Evolutionary conservation across 306 rosid species (phyloP), one percentile per base, ranked within the genome.

Genomic region (Pueraria montana): DNA sequence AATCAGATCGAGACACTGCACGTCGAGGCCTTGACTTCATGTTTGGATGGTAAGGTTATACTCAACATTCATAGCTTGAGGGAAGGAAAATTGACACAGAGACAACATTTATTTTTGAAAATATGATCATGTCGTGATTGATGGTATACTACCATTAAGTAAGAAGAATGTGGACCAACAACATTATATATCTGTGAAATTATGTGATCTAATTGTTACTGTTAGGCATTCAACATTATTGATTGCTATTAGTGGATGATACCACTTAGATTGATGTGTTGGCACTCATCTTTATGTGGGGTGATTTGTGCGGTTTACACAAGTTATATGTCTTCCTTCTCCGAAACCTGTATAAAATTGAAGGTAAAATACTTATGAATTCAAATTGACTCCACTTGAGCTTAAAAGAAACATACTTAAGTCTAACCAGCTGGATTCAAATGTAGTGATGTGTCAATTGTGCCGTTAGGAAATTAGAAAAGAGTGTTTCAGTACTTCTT

Each of bases 1-100:
- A 68, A 70, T 69, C 82, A 11, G 76, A 93, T 40, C 63, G 34
- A 6, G 74, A 84, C 1, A 94, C 97, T 58, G 96, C 96, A 8
- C 77, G 5, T 5, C 82, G 90, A 42, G 91, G 89, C 46, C 82
- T 91, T 74, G 96, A 93, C 84, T 93, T 93, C 84, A 78, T 87
- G 85, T 79, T 86, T 76, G 97, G 97, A 50, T 93, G 94, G 96
- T 93, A 88, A 67, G 80, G 42, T 77, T 82, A 58, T 66, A 34
- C 46, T 80, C 53, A 61, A 80, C 43, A 69, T 76, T 68, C 24
- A 46, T 48, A 26, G n/a, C 78, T 85, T 24, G 4, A 45, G 53
- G 34, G 18, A 71, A 58, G 56, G 20, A 71, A 42, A 30, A 36
- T 14, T 64, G 42, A 72, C 48, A 71, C 42, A 53, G 72, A 63